Percentiles rank a stretch among this genome's conserved stretches.
These are phyloP conservation scores for Phytomonas sp. DNA, from an alignment of 208 protist genomes.

Conservation along the genomic window DNA sequence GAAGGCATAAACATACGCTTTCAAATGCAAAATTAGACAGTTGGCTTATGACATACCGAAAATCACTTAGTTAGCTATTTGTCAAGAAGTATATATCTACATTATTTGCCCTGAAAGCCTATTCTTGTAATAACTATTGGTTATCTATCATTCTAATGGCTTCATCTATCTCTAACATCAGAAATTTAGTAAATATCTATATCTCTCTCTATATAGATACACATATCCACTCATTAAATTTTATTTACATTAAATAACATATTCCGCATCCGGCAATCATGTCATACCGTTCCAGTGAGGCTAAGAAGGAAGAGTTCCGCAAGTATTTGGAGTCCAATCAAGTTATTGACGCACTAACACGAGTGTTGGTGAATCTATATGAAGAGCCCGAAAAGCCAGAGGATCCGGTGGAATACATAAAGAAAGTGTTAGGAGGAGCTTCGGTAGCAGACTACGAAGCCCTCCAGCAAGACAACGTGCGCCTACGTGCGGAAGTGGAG, in stretches of 20 bases:
- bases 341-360: slow-evolving; percentile 89
- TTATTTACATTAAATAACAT: background rate
- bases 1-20: too few relatives aligned
- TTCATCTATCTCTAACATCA: background rate
- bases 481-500: slow-evolving; percentile 77
- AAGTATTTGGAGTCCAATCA: slow-evolving; percentile 90
- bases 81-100: too few relatives aligned
- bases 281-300: slow-evolving; percentile 89
- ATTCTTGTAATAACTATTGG: background rate
- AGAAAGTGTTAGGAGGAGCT: slow-evolving; percentile 86
- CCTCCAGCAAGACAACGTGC: slow-evolving; percentile 77
- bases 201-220: background rate
- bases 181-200: background rate
- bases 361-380: slow-evolving; percentile 90
- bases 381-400: slow-evolving; percentile 90
- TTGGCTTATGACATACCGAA: too few relatives aligned
- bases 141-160: slow-evolving; percentile 4
- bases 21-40: too few relatives aligned
- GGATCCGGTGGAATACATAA: slow-evolving; percentile 91
- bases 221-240: background rate
- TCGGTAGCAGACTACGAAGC: slow-evolving; percentile 82
- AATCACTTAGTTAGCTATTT: too few relatives aligned
- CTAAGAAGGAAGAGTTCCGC: slow-evolving; percentile 94
- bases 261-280: slow-evolving; percentile 18
- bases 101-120: background rate